These are phyloP conservation scores for Sequoiadendron giganteum DNA, from an alignment of 75 land plant genomes.

Conservation along the genomic window DNA sequence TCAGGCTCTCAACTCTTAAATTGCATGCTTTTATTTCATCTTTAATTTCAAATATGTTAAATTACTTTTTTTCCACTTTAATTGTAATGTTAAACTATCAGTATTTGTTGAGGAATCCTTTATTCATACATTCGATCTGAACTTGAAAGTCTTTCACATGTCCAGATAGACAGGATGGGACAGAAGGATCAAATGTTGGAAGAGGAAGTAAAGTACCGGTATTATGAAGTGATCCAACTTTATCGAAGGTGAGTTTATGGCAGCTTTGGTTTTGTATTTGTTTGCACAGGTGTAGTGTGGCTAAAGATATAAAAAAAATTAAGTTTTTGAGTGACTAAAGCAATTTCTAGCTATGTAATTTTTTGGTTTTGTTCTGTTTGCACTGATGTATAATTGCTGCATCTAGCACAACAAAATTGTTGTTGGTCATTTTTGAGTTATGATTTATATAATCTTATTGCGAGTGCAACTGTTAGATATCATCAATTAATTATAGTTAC, in stretches of 20 bases:
- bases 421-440: neutral
- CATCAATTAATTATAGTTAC: neutral
- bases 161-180: slow-evolving; percentile 63
- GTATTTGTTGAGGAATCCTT: neutral
- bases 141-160: neutral
- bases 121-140: neutral
- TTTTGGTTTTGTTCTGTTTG: neutral
- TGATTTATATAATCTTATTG: neutral
- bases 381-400: neutral
- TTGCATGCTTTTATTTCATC: neutral
- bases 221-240: slow-evolving; percentile 74
- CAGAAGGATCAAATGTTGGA: slow-evolving; percentile 60
- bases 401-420: neutral
- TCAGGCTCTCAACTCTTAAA: neutral
- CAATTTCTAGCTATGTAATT: neutral
- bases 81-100: neutral
- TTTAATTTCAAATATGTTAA: neutral
- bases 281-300: neutral
- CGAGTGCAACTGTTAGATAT: neutral
- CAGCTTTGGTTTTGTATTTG: neutral
- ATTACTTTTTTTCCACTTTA: neutral
- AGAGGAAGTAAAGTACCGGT: slow-evolving; percentile 83
- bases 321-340: neutral
- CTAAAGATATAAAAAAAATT: neutral
- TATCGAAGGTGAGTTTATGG: slow-evolving; percentile 49